Conservation (phyloP, 805 yeast species). For the Candida xyloterini region DNA sequence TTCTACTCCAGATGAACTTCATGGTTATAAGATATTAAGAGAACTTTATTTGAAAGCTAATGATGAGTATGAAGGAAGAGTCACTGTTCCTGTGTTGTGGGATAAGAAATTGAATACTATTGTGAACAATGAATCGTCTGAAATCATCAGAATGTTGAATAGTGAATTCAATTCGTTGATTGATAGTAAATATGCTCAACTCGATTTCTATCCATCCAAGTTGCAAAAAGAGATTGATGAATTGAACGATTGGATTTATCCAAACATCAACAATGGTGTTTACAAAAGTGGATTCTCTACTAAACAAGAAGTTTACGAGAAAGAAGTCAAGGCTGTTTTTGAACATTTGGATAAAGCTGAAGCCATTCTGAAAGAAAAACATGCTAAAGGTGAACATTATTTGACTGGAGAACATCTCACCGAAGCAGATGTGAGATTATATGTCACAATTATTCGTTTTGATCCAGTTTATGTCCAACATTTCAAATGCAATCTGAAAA, state of each 20-base stretch:
- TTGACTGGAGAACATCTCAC: slow-evolving; percentile 68
- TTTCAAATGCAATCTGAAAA: slow-evolving; percentile 85
- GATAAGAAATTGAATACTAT: slow-evolving; percentile 79
- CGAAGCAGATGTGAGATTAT: slow-evolving; percentile 88
- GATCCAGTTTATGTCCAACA: slow-evolving; percentile 94
- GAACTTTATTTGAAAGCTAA: slow-evolving; percentile 75
- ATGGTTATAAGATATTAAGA: slow-evolving; percentile 57
- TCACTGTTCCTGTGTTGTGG: slow-evolving; percentile 93
- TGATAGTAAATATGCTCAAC: slow-evolving; percentile 42
- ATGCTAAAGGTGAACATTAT: slow-evolving; percentile 35
- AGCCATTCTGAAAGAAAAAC: slow-evolving; percentile 47
- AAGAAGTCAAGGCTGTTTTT: slow-evolving; percentile 62
- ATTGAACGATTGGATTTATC: slow-evolving; percentile 78
- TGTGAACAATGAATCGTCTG: slow-evolving; percentile 89
- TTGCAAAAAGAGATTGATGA: slow-evolving; percentile 64
- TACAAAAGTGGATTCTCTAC: slow-evolving; percentile 91
- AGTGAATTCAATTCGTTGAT: slow-evolving; percentile 65
- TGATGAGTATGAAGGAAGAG: slow-evolving; percentile 75
- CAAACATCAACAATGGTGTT: slow-evolving; percentile 86
- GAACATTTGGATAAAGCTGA: slow-evolving; percentile 69
- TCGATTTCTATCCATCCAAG: slow-evolving; percentile 62
- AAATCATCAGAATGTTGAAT: slow-evolving; percentile 81
- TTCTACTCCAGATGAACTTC: slow-evolving; percentile 56
- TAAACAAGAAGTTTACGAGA: slow-evolving; percentile 75
- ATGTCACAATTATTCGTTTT: slow-evolving; percentile 83